phyloP scores from a whole-genome alignment of 345 rosid species.

The Pugionium cornutum region DNA sequence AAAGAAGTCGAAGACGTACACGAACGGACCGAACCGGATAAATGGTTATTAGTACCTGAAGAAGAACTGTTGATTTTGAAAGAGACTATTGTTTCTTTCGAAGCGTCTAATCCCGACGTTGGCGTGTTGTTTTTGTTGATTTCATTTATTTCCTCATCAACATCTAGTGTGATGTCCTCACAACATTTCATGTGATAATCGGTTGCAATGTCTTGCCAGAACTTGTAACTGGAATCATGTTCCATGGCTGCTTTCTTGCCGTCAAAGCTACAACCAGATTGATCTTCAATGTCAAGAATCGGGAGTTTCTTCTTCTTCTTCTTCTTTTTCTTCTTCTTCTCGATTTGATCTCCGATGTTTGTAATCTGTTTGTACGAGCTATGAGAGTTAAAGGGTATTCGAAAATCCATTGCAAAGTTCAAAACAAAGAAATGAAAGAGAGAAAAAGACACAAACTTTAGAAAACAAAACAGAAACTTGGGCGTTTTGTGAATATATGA shows the following conservation, averaged over 20 bases:
- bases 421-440: neutral
- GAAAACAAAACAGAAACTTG: conserved; percentile 18
- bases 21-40: conserved; percentile 30
- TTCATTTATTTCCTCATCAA: conserved; percentile 46
- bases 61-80: conserved; percentile 42
- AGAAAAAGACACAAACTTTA: neutral
- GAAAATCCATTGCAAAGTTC: conserved; percentile 31
- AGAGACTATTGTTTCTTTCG: conserved; percentile 55
- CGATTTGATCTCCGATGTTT: conserved; percentile 16
- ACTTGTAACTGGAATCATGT: conserved; percentile 17
- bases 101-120: conserved; percentile 8
- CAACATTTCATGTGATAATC: neutral
- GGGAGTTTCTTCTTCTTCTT: neutral
- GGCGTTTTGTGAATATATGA: conserved; percentile 17
- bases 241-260: conserved; percentile 3
- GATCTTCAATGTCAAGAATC: conserved; percentile 15
- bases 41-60: conserved; percentile 30
- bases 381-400: conserved; percentile 53
- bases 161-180: too few relatives aligned
- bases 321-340: conserved; percentile 40
- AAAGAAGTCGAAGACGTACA: conserved; percentile 24
- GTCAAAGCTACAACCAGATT: conserved; percentile 12
- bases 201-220: conserved; percentile 20
- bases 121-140: conserved; percentile 12
- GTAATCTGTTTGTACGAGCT: conserved; percentile 45